phyloP scores from a whole-genome alignment of 202 grass and related monocot genomes.

The Sporobolus alterniflorus region DNA sequence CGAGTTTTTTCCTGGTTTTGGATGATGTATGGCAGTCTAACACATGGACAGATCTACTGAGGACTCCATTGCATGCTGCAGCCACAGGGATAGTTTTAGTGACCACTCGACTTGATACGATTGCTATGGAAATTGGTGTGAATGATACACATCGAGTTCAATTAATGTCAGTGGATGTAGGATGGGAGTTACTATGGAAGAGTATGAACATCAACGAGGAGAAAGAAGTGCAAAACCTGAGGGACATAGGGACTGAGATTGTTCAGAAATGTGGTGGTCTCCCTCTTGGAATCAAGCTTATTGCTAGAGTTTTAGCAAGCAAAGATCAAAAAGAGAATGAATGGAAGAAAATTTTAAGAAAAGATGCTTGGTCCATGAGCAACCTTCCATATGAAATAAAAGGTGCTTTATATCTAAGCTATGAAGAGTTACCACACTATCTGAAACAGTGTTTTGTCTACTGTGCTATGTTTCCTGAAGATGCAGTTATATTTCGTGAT shows the following conservation, averaged over 20 bases:
- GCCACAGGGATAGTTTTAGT: neutral
- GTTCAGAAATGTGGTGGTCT: neutral
- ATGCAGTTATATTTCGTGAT: neutral
- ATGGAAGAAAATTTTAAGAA: neutral
- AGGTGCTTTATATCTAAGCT: neutral
- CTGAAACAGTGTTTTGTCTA: neutral
- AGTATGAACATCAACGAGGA: constrained; percentile 2
- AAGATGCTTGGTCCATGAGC: neutral
- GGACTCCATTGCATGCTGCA: neutral
- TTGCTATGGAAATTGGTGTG: constrained; percentile 6
- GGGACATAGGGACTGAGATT: neutral
- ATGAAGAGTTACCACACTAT: neutral
- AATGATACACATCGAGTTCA: neutral
- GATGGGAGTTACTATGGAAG: constrained; percentile 44
- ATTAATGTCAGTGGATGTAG: neutral
- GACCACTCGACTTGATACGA: constrained; percentile 25
- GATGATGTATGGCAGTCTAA: constrained; percentile 31
- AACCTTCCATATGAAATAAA: neutral
- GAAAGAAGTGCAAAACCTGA: neutral
- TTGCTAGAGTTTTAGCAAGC: neutral
- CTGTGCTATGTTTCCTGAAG: neutral
- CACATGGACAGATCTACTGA: constrained; percentile 7
- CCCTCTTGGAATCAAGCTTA: neutral
- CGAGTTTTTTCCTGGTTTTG: constrained; percentile 41
- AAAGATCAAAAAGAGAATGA: neutral